Conservation (phyloP, 441 rosid genomes). For the Mallotus japonicus region DNA sequence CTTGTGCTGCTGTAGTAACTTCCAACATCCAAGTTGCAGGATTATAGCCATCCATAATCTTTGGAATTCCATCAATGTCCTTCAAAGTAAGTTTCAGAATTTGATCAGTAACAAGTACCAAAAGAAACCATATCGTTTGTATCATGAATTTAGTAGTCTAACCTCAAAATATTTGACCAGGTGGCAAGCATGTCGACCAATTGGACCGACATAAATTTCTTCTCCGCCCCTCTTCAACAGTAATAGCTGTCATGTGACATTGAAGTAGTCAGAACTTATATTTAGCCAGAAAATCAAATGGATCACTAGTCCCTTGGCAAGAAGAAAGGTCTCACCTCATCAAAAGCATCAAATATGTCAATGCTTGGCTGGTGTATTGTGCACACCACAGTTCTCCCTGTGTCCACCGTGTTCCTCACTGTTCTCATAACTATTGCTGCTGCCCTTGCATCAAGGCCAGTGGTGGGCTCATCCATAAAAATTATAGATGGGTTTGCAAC, state of each 20-base stretch:
- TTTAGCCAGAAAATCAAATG: not conserved
- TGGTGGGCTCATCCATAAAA: constrained; percentile 67
- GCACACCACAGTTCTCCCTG: constrained; percentile 70
- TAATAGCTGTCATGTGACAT: constrained; percentile 40
- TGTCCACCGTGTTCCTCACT: constrained; percentile 65
- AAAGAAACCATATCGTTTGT: not conserved
- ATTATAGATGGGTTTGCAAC: constrained; percentile 70
- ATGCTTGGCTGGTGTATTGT: constrained; percentile 81
- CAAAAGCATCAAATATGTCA: constrained; percentile 71
- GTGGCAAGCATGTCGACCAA: constrained; percentile 55
- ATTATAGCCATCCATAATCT: constrained; percentile 56
- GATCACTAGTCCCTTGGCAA: not conserved
- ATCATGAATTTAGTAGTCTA: constrained; percentile 13
- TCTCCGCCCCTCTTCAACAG: constrained; percentile 64
- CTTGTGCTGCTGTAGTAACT: constrained; percentile 49
- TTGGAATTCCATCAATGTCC: constrained; percentile 53
- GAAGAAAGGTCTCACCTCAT: constrained; percentile 44
- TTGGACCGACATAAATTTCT: constrained; percentile 62
- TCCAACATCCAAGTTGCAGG: constrained; percentile 83
- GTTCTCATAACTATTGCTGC: constrained; percentile 77
- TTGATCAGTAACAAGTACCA: too few species aligned
- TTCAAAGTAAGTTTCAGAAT: constrained; percentile 14
- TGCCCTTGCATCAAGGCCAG: constrained; percentile 75
- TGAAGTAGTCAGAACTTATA: constrained; percentile 26
- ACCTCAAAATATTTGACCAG: constrained; percentile 67